Conservation (phyloP, 2,329 filamentous ascomycete species). For the Penicillium sp. region DNA sequence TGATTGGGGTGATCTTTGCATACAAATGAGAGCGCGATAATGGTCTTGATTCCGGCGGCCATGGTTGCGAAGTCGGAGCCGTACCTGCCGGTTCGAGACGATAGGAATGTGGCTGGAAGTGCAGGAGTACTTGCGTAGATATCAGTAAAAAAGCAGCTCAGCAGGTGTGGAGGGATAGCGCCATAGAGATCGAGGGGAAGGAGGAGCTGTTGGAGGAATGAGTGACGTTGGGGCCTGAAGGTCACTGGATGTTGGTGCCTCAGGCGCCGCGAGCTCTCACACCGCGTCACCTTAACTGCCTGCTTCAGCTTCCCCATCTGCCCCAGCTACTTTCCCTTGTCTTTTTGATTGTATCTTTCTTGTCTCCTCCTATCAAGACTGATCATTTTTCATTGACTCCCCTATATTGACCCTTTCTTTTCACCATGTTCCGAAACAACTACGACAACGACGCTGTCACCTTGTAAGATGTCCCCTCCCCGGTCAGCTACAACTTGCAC, state of each 20-base stretch:
- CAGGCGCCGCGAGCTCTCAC: slow-evolving; percentile 29
- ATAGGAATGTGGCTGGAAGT: slow-evolving; percentile 4
- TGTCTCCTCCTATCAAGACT: slow-evolving; percentile 3
- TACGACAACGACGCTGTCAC: slow-evolving; percentile 99
- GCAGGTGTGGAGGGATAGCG: slow-evolving; percentile 8
- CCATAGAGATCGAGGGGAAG: slow-evolving; percentile 17
- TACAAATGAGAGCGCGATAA: slow-evolving; percentile 97
- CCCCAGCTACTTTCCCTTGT: slow-evolving; percentile 15
- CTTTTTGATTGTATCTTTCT: slow-evolving; percentile 13
- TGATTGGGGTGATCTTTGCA: slow-evolving; percentile 26
- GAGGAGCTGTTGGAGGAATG: slow-evolving; percentile 17
- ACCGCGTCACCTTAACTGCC: slow-evolving; percentile 40
- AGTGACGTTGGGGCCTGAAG: slow-evolving; percentile 35
- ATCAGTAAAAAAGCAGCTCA: slow-evolving; percentile 3
- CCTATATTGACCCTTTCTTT: slow-evolving; percentile 14
- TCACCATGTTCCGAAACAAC: slow-evolving; percentile 97
- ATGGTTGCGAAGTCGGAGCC: slow-evolving; percentile 37
- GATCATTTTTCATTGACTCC: slow-evolving; percentile 2
- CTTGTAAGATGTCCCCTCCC: slow-evolving; percentile 64
- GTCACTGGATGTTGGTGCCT: slow-evolving; percentile 27
- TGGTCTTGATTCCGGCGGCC: slow-evolving; percentile 94
- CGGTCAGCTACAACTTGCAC: slow-evolving; percentile 13
- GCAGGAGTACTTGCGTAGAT: background rate
- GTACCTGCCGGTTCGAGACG: slow-evolving; percentile 20
- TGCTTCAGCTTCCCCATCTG: slow-evolving; percentile 27